Percentiles rank a stretch among this genome's conserved stretches.
phyloP scores from a whole-genome alignment of 2,329 filamentous ascomycete genomes.

The Thielaviopsis ethacetica region DNA sequence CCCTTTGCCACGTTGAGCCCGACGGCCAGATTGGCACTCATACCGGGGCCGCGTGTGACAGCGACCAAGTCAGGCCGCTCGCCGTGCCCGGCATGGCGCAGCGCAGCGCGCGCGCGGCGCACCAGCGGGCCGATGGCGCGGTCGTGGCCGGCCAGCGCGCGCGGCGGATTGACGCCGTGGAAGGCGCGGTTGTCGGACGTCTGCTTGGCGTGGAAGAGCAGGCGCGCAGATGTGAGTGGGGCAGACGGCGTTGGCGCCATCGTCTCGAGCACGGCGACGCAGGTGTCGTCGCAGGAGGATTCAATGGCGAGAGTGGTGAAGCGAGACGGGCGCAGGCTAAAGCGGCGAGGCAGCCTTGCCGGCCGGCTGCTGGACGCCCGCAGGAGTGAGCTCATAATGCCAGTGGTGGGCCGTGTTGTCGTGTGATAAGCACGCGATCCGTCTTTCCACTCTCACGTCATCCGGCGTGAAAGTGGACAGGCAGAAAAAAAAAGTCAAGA shows the following conservation, averaged over 20 bases:
- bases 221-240: slow-evolving; percentile 25
- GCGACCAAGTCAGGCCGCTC: slow-evolving; percentile 64
- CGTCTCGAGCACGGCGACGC: slow-evolving; percentile 56
- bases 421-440: no score
- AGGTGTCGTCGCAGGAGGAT: slow-evolving; percentile 84
- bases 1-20: slow-evolving; percentile 80
- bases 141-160: slow-evolving; percentile 62
- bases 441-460: no score
- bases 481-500: background rate
- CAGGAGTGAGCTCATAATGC: no score
- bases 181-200: slow-evolving; percentile 64
- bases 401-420: no score
- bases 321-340: no score
- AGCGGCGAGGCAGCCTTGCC: no score
- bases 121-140: slow-evolving; percentile 52
- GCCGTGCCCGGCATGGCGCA: slow-evolving; percentile 13
- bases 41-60: slow-evolving; percentile 80
- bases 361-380: no score
- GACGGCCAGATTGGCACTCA: slow-evolving; percentile 59
- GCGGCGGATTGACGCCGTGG: slow-evolving; percentile 63
- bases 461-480: no score
- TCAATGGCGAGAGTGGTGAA: slow-evolving; percentile 58
- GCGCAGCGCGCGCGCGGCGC: slow-evolving; percentile 36
- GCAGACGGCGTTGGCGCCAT: background rate
- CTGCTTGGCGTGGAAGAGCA: slow-evolving; percentile 67